Evolutionary conservation across 768 basidiomycete genomes (phyloP).

Genomic region (Pulveroboletus sp.): DNA sequence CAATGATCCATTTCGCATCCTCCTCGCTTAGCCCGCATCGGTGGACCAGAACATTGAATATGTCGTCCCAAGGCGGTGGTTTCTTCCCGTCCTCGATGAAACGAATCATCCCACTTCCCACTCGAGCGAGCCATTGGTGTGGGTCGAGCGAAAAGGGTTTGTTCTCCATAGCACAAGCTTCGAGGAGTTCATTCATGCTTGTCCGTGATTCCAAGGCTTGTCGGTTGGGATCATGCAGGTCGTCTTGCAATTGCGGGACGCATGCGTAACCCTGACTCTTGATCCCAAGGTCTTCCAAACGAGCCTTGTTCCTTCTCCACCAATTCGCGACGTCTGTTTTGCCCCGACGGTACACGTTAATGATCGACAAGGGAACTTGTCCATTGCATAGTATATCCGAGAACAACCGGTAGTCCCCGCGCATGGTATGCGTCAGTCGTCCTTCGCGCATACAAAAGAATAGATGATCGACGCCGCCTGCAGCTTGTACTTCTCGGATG

Average conservation of each 20-base stretch:
- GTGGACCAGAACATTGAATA: too few species aligned
- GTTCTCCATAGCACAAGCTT: too few species aligned
- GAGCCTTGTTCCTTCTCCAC: slow-evolving; percentile 29
- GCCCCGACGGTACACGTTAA: slow-evolving; percentile 40
- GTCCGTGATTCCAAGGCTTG: slow-evolving; percentile 22
- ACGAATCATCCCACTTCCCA: too few species aligned
- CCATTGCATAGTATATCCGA: slow-evolving; percentile 36
- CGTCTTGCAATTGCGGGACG: slow-evolving; percentile 25
- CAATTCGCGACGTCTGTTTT: slow-evolving; percentile 32
- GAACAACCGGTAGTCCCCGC: slow-evolving; percentile 40
- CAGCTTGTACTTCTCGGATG: slow-evolving; percentile 24
- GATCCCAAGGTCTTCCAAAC: slow-evolving; percentile 24
- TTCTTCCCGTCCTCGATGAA: too few species aligned
- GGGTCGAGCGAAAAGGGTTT: too few species aligned
- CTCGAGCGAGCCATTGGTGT: too few species aligned
- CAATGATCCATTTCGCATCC: too few species aligned
- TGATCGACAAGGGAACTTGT: slow-evolving; percentile 37
- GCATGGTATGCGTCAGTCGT: slow-evolving; percentile 33
- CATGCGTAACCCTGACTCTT: slow-evolving; percentile 31
- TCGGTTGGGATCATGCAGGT: slow-evolving; percentile 14
- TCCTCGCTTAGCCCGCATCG: too few species aligned
- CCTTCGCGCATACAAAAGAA: slow-evolving; percentile 40
- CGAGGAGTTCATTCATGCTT: slow-evolving; percentile 20
- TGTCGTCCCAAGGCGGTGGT: too few species aligned
- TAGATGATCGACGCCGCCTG: slow-evolving; percentile 40